Base-by-base conservation (phyloP, 495 filamentous ascomycete genomes). In the Hypoxylon subgilvum region DNA sequence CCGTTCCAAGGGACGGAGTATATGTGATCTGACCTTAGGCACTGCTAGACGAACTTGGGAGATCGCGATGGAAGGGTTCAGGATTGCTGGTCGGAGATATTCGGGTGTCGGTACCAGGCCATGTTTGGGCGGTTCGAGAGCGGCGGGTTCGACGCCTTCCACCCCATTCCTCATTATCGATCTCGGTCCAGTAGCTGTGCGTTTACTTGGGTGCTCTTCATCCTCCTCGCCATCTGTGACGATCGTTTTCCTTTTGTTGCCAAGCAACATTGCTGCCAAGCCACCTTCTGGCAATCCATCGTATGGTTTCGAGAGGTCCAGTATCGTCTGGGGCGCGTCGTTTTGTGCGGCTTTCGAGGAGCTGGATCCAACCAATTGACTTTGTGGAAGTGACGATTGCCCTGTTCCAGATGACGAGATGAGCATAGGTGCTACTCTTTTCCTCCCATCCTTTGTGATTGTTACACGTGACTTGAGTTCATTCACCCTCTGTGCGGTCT, bases 391-490 rank as follows among this genome's bases (percentile, higher is more conserved):
- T 8, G 91, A 94, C 0, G 91, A 91, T 60, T 93, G 87, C 12
- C 88, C 88, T 4, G 84, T 87, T 6, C 88, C 90, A 16, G 89
- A 87, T 14, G 85, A 90, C 3, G 94, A 97, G 12, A 99, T 88
- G 3, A 99, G 81, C 63, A 97, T 72, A 4, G 94, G 94, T 2
- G 90, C 89, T 48, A 99, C 91, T 18, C 95, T 84, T 74, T 97
- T 99, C 74, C 92, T 97, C 13, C 94, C 94, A 47, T 99, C 94
- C 70, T 97, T 97, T 1, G 92, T 96, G 41, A 96, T 88, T 13
- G 91, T 96, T 6, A 96, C 90, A 7, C 93, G 86, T 42, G 90
- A 85, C 70, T 97, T 97, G 53, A 97, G 69, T 47, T 85, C 84
- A 42, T 91, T 89, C 28, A 95, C 76, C 60, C 89, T 87, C 36